Conservation (phyloP, 495 filamentous ascomycete species). For the Talaromyces wortmannii region DNA sequence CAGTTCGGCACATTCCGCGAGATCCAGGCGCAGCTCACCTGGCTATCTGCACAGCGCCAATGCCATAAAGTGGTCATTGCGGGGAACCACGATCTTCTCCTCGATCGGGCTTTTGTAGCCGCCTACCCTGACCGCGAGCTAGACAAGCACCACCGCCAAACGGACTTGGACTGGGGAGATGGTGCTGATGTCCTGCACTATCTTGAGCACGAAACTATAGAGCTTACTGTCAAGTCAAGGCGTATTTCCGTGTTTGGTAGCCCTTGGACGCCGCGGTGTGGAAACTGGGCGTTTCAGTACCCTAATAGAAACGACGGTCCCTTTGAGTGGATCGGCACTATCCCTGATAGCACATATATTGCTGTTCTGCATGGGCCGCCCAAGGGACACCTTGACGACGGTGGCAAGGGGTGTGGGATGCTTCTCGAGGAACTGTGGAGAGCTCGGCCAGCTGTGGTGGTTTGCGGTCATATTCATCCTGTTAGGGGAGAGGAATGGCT, state of each 20-base stretch:
- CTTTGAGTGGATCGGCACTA: constrained; percentile 10
- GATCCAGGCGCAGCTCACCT: constrained; percentile 57
- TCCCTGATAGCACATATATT: constrained; percentile 61
- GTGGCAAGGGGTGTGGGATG: constrained; percentile 22
- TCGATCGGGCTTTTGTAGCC: constrained; percentile 34
- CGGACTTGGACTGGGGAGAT: constrained; percentile 26
- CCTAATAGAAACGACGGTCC: constrained; percentile 3
- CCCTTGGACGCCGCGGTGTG: constrained; percentile 42
- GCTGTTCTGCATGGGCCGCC: constrained; percentile 60
- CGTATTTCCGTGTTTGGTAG: background rate
- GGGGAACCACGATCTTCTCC: constrained; percentile 62
- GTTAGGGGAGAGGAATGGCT: background rate
- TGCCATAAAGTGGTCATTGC: constrained; percentile 58
- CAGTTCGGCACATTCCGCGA: constrained; percentile 47
- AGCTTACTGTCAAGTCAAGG: constrained; percentile 1
- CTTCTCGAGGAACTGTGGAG: constrained; percentile 58
- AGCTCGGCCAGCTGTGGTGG: constrained; percentile 57
- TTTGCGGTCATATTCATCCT: constrained; percentile 66
- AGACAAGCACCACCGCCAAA: constrained; percentile 11
- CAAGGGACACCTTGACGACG: constrained; percentile 56
- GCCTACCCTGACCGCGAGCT: constrained; percentile 2
- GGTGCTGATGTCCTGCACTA: constrained; percentile 18
- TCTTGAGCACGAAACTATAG: constrained; percentile 17
- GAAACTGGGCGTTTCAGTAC: constrained; percentile 42
- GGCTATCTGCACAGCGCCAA: constrained; percentile 56